phyloP scores from a whole-genome alignment of 2,329 filamentous ascomycete species.

The Talaromyces sp. region DNA sequence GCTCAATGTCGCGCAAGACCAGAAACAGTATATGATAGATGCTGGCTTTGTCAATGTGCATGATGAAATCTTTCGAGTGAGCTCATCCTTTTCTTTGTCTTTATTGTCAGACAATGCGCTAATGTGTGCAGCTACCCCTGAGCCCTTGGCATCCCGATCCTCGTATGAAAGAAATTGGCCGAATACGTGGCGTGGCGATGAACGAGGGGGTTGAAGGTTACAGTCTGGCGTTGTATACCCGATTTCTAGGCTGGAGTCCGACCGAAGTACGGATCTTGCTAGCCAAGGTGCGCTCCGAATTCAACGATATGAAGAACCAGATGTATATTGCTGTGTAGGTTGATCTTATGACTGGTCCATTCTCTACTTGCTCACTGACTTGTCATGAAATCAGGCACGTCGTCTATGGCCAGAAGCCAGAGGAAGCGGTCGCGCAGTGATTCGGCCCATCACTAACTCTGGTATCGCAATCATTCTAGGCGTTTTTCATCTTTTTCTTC shows the following conservation, averaged over 20 bases:
- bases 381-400: slow-evolving; percentile 4
- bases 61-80: slow-evolving; percentile 26
- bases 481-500: neutral
- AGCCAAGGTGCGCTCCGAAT: slow-evolving; percentile 25
- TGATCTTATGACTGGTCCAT: too few relatives aligned
- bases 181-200: slow-evolving; percentile 40
- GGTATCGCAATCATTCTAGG: neutral
- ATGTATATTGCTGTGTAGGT: slow-evolving; percentile 27
- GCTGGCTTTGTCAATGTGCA: slow-evolving; percentile 45
- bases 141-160: slow-evolving; percentile 48
- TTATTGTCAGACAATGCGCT: slow-evolving; percentile 29
- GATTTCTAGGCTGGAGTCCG: slow-evolving; percentile 41
- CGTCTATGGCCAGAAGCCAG: slow-evolving; percentile 16
- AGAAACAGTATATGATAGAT: slow-evolving; percentile 38
- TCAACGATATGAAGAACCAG: slow-evolving; percentile 26
- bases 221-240: slow-evolving; percentile 41
- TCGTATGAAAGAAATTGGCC: slow-evolving; percentile 49
- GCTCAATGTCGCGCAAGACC: slow-evolving; percentile 33
- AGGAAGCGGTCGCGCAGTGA: neutral
- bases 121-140: slow-evolving; percentile 24
- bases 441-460: neutral
- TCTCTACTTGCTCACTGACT: neutral
- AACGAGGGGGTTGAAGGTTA: slow-evolving; percentile 43
- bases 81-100: neutral
- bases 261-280: slow-evolving; percentile 45